Conservation (phyloP, 805 yeast species). For the Maudiozyma serrabonitensis region DNA sequence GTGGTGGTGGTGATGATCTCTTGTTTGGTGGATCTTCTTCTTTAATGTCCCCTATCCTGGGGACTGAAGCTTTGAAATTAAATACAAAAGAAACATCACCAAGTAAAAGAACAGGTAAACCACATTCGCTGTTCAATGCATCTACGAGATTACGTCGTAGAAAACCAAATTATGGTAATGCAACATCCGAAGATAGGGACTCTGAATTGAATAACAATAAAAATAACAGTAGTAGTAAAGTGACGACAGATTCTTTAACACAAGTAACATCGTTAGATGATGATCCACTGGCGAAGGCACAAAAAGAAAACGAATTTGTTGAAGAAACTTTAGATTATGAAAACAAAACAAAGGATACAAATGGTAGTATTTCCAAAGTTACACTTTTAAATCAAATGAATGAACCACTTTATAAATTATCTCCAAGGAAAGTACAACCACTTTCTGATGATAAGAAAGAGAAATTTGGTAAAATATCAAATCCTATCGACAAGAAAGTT, state of each 20-base stretch:
- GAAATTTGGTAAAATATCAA: not conserved
- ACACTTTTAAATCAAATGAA: conserved; percentile 16
- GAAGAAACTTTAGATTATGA: conserved; percentile 27
- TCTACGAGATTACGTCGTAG: conserved; percentile 39
- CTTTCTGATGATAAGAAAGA: not conserved
- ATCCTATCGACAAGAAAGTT: not conserved
- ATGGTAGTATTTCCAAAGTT: not conserved
- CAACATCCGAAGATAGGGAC: not conserved
- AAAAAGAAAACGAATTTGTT: conserved; percentile 24
- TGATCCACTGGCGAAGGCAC: conserved; percentile 28
- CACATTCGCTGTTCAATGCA: conserved; percentile 24
- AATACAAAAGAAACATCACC: conserved; percentile 9
- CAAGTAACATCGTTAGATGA: conserved; percentile 5
- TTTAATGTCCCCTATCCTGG: conserved; percentile 14
- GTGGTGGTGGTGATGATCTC: conserved; percentile 24
- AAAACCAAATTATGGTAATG: conserved; percentile 11
- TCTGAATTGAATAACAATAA: conserved; percentile 11
- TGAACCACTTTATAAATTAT: conserved; percentile 17
- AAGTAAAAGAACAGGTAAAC: conserved; percentile 11
- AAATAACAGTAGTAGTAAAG: not conserved
- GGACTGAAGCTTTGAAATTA: conserved; percentile 2
- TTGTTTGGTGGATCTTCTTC: conserved; percentile 24
- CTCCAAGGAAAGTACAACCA: conserved; percentile 11
- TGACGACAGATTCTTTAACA: not conserved
- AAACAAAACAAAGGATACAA: conserved; percentile 19